Conservation (phyloP, 1,139 yeast species). For the Nakaseomyces uthaithaninus region DNA sequence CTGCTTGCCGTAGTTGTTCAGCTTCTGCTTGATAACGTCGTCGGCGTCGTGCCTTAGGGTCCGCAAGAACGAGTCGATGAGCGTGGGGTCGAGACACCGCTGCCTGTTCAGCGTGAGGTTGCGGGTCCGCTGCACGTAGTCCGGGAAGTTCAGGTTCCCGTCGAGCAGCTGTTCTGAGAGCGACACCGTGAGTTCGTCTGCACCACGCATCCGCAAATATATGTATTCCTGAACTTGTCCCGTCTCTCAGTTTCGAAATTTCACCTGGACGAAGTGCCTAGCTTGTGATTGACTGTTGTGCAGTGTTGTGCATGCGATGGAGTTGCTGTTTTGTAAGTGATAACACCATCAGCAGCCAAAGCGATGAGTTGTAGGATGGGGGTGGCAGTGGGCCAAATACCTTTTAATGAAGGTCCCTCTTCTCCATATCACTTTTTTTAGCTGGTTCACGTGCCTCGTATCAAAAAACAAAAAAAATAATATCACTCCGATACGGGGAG, state of each 20-base stretch:
- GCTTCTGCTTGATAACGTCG: conserved; percentile 36
- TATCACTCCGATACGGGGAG: conserved; percentile 6
- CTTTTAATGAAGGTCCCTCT: no score
- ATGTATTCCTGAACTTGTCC: not conserved
- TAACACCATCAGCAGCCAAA: no score
- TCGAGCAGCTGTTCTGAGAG: conserved; percentile 2
- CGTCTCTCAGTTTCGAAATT: no score
- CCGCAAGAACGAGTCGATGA: conserved; percentile 37
- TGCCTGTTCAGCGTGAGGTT: conserved; percentile 15
- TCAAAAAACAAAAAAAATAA: conserved; percentile 4
- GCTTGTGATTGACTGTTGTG: no score
- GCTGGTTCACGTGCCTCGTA: no score
- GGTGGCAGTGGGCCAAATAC: no score
- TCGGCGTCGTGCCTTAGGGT: conserved; percentile 39
- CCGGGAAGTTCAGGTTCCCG: conserved; percentile 3
- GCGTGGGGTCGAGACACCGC: conserved; percentile 35
- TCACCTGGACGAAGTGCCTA: no score
- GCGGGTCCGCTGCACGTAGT: not conserved
- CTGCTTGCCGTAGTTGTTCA: conserved; percentile 30
- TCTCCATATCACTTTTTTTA: no score
- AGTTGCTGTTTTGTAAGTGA: no score
- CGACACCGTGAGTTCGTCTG: conserved; percentile 19
- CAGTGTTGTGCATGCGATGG: no score
- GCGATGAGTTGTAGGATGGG: no score
- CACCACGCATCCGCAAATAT: not conserved